Percentiles rank a stretch among this genome's conserved stretches.
Evolutionary conservation across 2,329 filamentous ascomycete species (phyloP).

Genomic region (Diaporthe amygdali): DNA sequence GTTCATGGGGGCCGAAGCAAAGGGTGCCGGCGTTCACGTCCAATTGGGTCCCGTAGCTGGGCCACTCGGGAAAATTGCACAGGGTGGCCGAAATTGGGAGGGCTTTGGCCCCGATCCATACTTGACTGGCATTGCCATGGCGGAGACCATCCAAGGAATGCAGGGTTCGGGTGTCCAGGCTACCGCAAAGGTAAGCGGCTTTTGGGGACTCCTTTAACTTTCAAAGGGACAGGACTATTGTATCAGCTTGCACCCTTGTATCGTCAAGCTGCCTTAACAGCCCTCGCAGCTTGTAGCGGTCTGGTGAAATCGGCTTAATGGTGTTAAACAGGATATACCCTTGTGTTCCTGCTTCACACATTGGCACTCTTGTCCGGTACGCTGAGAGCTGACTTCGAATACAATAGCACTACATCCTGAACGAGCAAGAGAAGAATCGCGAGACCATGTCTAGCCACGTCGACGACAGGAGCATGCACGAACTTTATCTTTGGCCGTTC

Average conservation of each 20-base stretch:
- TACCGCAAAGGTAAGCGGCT: conserved; percentile 44
- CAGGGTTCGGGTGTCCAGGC: conserved; percentile 57
- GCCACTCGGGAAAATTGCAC: conserved; percentile 74
- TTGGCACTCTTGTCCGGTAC: not conserved
- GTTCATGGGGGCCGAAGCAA: conserved; percentile 73
- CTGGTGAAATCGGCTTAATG: not conserved
- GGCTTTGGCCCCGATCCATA: conserved; percentile 83
- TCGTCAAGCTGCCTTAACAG: not conserved
- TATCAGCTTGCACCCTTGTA: too few species aligned
- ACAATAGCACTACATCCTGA: conserved; percentile 62
- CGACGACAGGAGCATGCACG: conserved; percentile 70
- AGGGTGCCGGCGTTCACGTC: conserved; percentile 74
- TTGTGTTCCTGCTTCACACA: not conserved
- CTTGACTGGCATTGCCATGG: conserved; percentile 66
- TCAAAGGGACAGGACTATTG: not conserved
- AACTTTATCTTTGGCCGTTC: conserved; percentile 73
- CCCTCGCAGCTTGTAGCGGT: not conserved
- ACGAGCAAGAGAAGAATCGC: conserved; percentile 71
- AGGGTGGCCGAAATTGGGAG: conserved; percentile 83
- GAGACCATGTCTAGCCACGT: conserved; percentile 61
- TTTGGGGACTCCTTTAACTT: not conserved
- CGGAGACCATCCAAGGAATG: conserved; percentile 65
- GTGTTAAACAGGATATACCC: not conserved
- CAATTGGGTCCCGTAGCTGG: conserved; percentile 79
- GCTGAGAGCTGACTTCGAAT: not conserved